These are phyloP conservation scores for Ustilago esculenta DNA, from an alignment of 1,284 basidiomycete genomes.

Conservation along the genomic window DNA sequence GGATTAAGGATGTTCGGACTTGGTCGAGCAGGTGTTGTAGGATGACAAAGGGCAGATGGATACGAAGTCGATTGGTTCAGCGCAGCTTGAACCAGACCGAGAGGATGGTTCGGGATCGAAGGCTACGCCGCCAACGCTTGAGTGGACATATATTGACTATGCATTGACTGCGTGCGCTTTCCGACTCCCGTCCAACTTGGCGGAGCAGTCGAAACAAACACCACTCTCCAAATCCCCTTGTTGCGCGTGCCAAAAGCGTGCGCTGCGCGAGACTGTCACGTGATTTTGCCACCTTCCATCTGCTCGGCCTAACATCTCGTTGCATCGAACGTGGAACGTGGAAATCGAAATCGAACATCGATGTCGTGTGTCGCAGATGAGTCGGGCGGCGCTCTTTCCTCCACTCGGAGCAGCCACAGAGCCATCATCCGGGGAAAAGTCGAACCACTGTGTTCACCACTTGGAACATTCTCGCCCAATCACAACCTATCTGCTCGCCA, in stretches of 20 bases:
- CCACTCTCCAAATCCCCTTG: conserved; percentile 3
- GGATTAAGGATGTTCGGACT: no score
- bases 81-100: no score
- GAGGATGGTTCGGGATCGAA: conserved; percentile 1
- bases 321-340: no score
- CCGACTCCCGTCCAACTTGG: conserved; percentile 9
- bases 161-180: neutral
- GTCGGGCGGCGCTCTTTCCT: conserved; percentile 18
- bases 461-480: no score
- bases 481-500: neutral
- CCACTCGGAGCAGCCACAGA: conserved; percentile 9
- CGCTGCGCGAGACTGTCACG: conserved; percentile 24
- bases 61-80: no score
- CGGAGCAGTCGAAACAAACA: neutral
- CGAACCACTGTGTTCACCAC: neutral
- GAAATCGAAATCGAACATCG: no score
- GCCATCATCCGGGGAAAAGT: conserved; percentile 25
- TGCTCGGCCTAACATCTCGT: conserved; percentile 13
- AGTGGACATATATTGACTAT: neutral
- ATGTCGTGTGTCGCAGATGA: conserved; percentile 44
- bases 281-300: neutral
- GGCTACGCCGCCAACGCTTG: no score
- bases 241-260: conserved; percentile 4
- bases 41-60: neutral
- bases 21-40: no score